These are phyloP conservation scores for Colletotrichum sp. DNA, from an alignment of 2,329 filamentous ascomycete genomes.

Conservation along the genomic window DNA sequence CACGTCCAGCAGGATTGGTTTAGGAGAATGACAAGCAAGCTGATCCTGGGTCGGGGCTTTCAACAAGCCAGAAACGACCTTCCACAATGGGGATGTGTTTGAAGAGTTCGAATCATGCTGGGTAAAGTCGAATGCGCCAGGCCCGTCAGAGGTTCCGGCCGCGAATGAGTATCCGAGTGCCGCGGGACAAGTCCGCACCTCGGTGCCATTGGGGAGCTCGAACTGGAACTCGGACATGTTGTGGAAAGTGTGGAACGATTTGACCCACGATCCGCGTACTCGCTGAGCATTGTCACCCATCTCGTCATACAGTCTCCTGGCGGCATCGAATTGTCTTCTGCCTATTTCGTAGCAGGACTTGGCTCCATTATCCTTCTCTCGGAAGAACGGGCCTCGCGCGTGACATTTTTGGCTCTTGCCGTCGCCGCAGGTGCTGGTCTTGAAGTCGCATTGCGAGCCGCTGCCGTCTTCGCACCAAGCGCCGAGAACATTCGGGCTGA, in stretches of 20 bases:
- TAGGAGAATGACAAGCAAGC: constrained; percentile 76
- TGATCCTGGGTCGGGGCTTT: constrained; percentile 73
- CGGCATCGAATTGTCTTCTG: constrained; percentile 67
- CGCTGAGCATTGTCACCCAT: constrained; percentile 41
- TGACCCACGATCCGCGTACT: constrained; percentile 69
- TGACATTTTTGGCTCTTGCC: constrained; percentile 73
- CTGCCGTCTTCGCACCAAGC: constrained; percentile 87
- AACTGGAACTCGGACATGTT: constrained; percentile 80
- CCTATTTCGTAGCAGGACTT: constrained; percentile 82
- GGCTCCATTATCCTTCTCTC: constrained; percentile 70
- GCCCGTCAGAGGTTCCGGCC: constrained; percentile 87
- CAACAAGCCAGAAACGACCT: constrained; percentile 72
- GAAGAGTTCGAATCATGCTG: constrained; percentile 78
- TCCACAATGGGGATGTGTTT: constrained; percentile 78
- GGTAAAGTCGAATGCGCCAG: constrained; percentile 88
- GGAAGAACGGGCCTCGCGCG: constrained; percentile 71
- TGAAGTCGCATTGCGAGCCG: constrained; percentile 69
- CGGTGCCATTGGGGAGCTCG: constrained; percentile 71
- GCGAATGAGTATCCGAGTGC: constrained; percentile 90
- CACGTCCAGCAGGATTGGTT: constrained; percentile 86
- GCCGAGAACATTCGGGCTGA: constrained; percentile 82
- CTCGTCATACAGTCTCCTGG: constrained; percentile 48
- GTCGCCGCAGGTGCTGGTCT: constrained; percentile 79
- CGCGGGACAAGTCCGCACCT: constrained; percentile 79
- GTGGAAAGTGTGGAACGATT: constrained; percentile 80